Base-by-base conservation (phyloP, 108 stramenopile genomes). In the Fragilaria radians region DNA sequence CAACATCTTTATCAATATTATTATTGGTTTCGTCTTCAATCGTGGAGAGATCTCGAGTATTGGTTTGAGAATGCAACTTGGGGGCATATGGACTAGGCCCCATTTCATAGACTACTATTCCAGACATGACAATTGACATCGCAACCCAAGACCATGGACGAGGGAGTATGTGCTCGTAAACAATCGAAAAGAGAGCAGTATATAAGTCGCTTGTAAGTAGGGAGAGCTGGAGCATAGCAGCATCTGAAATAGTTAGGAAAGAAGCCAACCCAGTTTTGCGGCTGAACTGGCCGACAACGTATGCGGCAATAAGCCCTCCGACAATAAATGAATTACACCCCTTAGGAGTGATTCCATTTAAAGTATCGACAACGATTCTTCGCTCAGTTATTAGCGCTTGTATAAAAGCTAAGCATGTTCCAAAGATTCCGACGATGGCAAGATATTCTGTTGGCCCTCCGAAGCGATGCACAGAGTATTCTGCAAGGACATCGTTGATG, bases 81-180 rank as follows among this genome's bases (percentile, higher is more conserved):
- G 36, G 7, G 23, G 24, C 59, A n/a, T 27, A 18, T 2, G 67
- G 67, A 11, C 67, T 45, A 28, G 65, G 31, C 30, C 32, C 63
- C 14, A 65, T 48, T 55, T 98, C 91, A 63, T 98, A 98, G 5
- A 89, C 61, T 48, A 86, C 62, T 1, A 96, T 87, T 48, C 97
- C 97, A 1, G 60, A 54, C 1, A 89, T 66, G 1, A 89, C 90
- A n/a, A 96, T 52, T 4, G 54, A 31, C 25, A 96, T 59, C 0
- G 95, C 88, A 7, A 91, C 56, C 30, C 85, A 94, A 72, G 96
- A 98, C 45, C 78, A 71, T 30, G 54, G 56, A 45, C 34, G 1
- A 4, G 95, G 88, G 46, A 68, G 53, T 5, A 62, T 68, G 25
- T 49, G 61, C 0, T 54, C 65, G 0, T 61, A 30, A 23, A 71